Conservation (phyloP, 2,329 filamentous ascomycete species). For the Diaporthe australafricana region DNA sequence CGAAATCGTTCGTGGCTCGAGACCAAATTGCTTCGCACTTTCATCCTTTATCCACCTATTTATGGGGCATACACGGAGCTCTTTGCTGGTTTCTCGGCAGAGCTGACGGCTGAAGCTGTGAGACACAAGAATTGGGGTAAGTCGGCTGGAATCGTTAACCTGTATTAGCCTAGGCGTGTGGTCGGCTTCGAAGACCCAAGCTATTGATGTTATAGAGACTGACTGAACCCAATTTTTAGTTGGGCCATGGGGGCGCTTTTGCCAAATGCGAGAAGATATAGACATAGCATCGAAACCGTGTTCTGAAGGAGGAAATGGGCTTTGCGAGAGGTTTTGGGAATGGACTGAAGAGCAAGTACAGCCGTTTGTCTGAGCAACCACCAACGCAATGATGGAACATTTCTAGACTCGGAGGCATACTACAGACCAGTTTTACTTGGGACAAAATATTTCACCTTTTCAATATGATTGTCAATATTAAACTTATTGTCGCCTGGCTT, state of each 20-base stretch:
- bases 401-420: too few relatives aligned
- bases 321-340: constrained; percentile 20
- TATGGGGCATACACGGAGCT: constrained; percentile 50
- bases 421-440: too few relatives aligned
- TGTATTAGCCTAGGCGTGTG: too few relatives aligned
- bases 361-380: constrained; percentile 4
- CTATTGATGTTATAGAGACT: neutral
- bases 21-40: neutral
- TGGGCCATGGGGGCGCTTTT: constrained; percentile 28
- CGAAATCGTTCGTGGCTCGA: neutral
- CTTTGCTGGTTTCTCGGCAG: constrained; percentile 46
- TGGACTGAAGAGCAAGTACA: constrained; percentile 30
- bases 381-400: too few relatives aligned
- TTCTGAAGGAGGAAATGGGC: constrained; percentile 25
- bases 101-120: constrained; percentile 41
- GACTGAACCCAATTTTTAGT: neutral
- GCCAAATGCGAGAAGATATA: constrained; percentile 18
- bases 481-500: too few relatives aligned
- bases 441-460: too few relatives aligned
- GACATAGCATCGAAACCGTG: neutral
- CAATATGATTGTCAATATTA: too few relatives aligned
- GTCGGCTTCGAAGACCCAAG: too few relatives aligned
- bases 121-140: constrained; percentile 21
- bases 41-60: constrained; percentile 25
- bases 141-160: neutral